Base-by-base conservation (phyloP, 306 rosid genomes). In the barrel medic (Medicago truncatula) region DNA sequence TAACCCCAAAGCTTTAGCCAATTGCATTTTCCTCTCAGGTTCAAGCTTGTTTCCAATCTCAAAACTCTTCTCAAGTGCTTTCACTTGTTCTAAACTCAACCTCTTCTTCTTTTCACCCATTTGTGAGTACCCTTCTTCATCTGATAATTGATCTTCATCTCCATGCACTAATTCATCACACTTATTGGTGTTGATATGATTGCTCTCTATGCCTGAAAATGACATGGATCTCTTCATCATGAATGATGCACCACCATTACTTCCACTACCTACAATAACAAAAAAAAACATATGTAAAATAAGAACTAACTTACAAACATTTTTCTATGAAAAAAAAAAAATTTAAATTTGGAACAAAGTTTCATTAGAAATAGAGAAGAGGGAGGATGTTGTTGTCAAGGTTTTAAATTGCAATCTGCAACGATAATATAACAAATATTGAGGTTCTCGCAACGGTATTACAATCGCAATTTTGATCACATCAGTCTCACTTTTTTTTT, bases 31-130 rank as follows among this genome's bases (percentile, higher is more conserved):
- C 71, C 98, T 86, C 70, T 94, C 98, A 1, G 97, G 98, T 73
- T 94, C 97, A 7, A 94, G 96, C 88, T 94, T 94, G 78, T 94
- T 94, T 7, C 97, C 97, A 13, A 88, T 8, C 84, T 94, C 98
- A 67, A 94, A 94, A 77, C 98, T 91, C 86, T 87, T 94, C 87
- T 94, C 98, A 34, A 94, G 91, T 0, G 95, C 92, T 80, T 90
- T 94, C 62, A 94, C 98, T 57, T 94, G 98, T 70, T 91, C 97
- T 63, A 90, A 59, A 71, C 81, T 89, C 60, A 94, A 72, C 81
- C 98, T 84, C 87, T 87, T 94, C 88, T 94, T 94, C 91, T 94
- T 94, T 82, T 94, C 98, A 17, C 98, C 98, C 11, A 78, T 31
- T 34, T 83, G 67, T 66, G 84, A 91, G 23, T 87, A 88, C 25